These are phyloP conservation scores for Leptoxyphium fumago DNA, from an alignment of 2,329 filamentous ascomycete species.

Conservation along the genomic window DNA sequence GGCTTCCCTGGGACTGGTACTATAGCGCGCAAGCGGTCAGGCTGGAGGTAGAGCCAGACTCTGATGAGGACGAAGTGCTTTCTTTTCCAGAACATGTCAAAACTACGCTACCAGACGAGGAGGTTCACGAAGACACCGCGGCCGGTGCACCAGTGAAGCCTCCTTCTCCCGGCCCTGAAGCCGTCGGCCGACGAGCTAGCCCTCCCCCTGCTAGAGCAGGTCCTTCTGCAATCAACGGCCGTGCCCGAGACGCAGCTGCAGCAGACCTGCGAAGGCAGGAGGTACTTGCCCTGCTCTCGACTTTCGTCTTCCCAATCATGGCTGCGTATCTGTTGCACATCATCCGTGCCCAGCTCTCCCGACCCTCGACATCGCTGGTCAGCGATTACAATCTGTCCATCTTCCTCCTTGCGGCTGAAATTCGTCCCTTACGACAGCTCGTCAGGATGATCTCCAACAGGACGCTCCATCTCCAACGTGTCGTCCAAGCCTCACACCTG, in stretches of 20 bases:
- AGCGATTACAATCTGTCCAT: constrained; percentile 89
- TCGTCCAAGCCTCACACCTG: constrained; percentile 32
- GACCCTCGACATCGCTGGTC: constrained; percentile 72
- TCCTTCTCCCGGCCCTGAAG: not conserved
- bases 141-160: not conserved
- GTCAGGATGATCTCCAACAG: constrained; percentile 65
- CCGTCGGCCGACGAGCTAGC: not conserved
- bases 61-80: constrained; percentile 2
- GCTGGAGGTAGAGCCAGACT: constrained; percentile 8
- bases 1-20: constrained; percentile 64
- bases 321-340: constrained; percentile 75
- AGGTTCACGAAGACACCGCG: not conserved
- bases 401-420: constrained; percentile 74
- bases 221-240: not conserved
- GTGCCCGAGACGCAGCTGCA: constrained; percentile 25
- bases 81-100: not conserved
- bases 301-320: constrained; percentile 62
- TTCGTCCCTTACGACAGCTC: constrained; percentile 68
- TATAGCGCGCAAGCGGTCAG: constrained; percentile 29
- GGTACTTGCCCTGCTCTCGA: constrained; percentile 56
- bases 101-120: not conserved
- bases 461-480: constrained; percentile 66
- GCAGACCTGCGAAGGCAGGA: constrained; percentile 62
- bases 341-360: constrained; percentile 65
- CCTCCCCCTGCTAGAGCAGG: not conserved